Evolutionary conservation across 441 rosid species (phyloP), one percentile per base, ranked within the genome.

Genomic region (Adansonia grandidieri): DNA sequence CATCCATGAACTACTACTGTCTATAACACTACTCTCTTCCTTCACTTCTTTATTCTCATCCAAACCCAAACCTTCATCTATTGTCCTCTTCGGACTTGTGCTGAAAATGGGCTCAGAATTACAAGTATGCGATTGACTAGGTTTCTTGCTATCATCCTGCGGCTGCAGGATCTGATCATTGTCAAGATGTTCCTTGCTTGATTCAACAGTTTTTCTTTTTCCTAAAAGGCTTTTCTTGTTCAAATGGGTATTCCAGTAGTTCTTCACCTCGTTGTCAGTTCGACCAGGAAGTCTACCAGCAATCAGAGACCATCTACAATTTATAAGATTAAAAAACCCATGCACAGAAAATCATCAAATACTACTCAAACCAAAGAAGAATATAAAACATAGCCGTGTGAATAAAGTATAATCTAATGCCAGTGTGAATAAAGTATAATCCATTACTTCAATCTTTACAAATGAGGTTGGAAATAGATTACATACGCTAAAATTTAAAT

Each of bases 201-300:
- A 62, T 15, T 83, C 87, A 2, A 54, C 20, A 73, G 77, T 56
- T 80, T 84, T 87, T 68, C 87, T 84, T 83, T 85, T 90, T 61
- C 80, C 86, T 28, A 65, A 10, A 50, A 20, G 77, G 60, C 76
- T 32, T 80, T 86, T 87, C 89, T 89, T 90, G 85, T 80, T 88
- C 82, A 88, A 79, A 88, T 88, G 90, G 10, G 91, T 88, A 80
- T 90, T 88, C 93, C 93, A 90, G 78, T 88, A 88, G 86, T 90
- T 90, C 83, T 90, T 87, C 73, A 88, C 89, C 75, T 90, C 93
- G n/a, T 90, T 90, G 54, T 90, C 93, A 5, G 90, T 90, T 51
- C 93, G 84, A 74, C 93, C 93, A 0, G 93, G 91, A 69, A 88
- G 89, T 13, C 91, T 87, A 57, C 93, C 91, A 0, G 91, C 91